These are phyloP conservation scores for Kandelia obovata DNA, from an alignment of 345 rosid genomes.

Conservation along the genomic window DNA sequence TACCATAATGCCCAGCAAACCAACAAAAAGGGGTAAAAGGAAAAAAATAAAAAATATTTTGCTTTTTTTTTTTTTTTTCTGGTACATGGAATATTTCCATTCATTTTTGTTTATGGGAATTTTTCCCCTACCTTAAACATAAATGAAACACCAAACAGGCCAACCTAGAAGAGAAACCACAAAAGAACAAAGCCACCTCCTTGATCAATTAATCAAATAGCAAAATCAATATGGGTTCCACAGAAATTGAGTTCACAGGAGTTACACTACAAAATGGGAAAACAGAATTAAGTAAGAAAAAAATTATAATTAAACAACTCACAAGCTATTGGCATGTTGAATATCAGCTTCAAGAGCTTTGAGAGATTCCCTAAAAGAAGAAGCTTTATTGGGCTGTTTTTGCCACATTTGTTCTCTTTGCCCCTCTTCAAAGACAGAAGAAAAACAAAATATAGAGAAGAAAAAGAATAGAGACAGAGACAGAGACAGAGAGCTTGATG, in stretches of 20 bases:
- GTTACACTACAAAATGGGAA: neutral
- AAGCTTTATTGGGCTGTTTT: slow-evolving; percentile 38
- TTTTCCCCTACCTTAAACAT: slow-evolving; percentile 8
- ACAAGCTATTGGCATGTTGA: slow-evolving; percentile 62
- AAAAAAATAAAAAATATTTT: too few species aligned
- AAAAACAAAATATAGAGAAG: slow-evolving; percentile 16
- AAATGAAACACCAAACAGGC: neutral
- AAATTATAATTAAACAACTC: slow-evolving; percentile 12
- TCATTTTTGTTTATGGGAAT: neutral
- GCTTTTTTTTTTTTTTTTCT: too few species aligned
- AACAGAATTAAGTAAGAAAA: neutral
- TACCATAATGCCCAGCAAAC: neutral
- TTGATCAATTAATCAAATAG: neutral
- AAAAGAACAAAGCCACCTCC: slow-evolving; percentile 3
- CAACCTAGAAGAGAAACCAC: slow-evolving; percentile 4
- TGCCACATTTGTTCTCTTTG: slow-evolving; percentile 41
- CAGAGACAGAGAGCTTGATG: slow-evolving; percentile 19
- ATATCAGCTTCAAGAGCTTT: slow-evolving; percentile 63
- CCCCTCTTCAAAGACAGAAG: neutral
- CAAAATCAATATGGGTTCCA: slow-evolving; percentile 10
- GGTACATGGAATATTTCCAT: neutral
- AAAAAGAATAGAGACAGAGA: slow-evolving; percentile 22
- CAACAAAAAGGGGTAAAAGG: neutral
- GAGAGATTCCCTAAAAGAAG: slow-evolving; percentile 51
- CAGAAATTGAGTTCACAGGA: slow-evolving; percentile 8